Percentiles rank a stretch among this genome's conserved stretches.
Evolutionary conservation across 768 basidiomycete genomes (phyloP).

Genomic region (Chalciporus piperatus): DNA sequence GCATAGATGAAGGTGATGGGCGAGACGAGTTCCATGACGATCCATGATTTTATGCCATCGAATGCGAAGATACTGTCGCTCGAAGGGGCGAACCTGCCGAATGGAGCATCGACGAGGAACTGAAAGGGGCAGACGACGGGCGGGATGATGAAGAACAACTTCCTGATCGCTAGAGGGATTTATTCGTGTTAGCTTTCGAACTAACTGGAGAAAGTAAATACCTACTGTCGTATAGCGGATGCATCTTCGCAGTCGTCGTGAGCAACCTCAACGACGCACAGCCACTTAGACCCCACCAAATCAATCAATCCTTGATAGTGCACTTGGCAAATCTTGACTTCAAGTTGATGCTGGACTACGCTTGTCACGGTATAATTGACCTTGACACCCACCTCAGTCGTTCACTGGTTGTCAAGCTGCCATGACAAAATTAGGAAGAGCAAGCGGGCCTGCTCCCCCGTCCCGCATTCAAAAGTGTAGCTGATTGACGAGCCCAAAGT

Average conservation of each 20-base stretch:
- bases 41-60: slow-evolving; percentile 69
- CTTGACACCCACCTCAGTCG: no score
- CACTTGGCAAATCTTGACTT: no score
- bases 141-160: slow-evolving; percentile 46
- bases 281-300: no score
- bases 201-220: neutral
- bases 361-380: no score
- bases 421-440: no score
- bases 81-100: slow-evolving; percentile 68
- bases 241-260: slow-evolving; percentile 15
- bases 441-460: no score
- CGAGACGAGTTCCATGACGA: slow-evolving; percentile 70
- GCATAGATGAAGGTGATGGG: slow-evolving; percentile 53
- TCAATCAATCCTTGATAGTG: no score
- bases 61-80: slow-evolving; percentile 47
- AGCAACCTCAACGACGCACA: no score
- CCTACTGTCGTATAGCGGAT: slow-evolving; percentile 25
- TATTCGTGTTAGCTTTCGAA: neutral
- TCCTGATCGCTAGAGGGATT: slow-evolving; percentile 33
- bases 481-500: slow-evolving; percentile 92
- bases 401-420: no score
- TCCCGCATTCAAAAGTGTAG: no score
- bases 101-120: slow-evolving; percentile 69
- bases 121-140: slow-evolving; percentile 34
- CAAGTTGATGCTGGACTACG: neutral